Evolutionary conservation across 768 basidiomycete genomes (phyloP), one percentile per base, ranked within the genome.

Genomic region (Daedaleopsis nitida): DNA sequence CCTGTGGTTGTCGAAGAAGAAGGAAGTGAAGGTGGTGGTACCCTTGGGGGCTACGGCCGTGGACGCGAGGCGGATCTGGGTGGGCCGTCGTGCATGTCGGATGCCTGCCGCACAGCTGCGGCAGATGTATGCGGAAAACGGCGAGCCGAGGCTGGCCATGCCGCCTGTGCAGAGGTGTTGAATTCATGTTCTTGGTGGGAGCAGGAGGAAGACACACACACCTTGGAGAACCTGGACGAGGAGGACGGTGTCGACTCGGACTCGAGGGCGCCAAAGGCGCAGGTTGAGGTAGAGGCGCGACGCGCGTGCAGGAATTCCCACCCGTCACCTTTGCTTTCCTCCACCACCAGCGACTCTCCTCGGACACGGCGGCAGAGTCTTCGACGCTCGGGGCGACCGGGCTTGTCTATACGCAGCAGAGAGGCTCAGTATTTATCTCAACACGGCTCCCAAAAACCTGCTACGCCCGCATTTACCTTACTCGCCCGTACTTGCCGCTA

Each of bases 1-100:
- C 65, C 78, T 81, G 9, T 77, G 69, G 65, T 88, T 90, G 71
- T 81, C 83, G 66, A 82, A 86, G 74, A 89, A 89, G 71, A 83
- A 89, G 5, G 84, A 84, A 0, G 85, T 75, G 66, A 83, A 81
- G 17, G 69, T 32, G 57, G 69, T 32, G 55, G 62, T 44, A 10
- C 66, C 32, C 43, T 61, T 66, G 47, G 44, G 55, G 52, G 42
- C 55, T 27, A 59, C 63, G 6, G 58, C n/a, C 37, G 69, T 57
- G 27, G 70, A 68, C 19, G 61, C 52, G 9, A 50, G 59, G 13
- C 68, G 63, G 59, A 44, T 21, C 11, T 27, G 54, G 43, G 32
- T 23, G n/a, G 57, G 58, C 57, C 14, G 45, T 14, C 39, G 49
- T 37, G 50, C 19, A 34, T 47, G 38, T 19, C 66, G 63, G 24